Evolutionary conservation across 2,329 filamentous ascomycete species (phyloP).

Genomic region (Allantophomopsis cytisporea): DNA sequence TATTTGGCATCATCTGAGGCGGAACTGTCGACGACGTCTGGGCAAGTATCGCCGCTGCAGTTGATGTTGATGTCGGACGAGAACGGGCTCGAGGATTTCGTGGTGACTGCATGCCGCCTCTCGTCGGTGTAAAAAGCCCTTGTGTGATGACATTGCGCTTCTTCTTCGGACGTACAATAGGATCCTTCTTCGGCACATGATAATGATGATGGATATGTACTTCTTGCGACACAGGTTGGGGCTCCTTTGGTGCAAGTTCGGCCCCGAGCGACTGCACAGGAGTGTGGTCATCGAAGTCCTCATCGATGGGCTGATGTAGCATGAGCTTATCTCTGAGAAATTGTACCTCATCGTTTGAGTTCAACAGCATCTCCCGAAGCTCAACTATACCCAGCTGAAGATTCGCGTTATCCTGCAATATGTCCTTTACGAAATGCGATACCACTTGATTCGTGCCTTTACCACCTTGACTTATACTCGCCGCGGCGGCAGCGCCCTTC

Average conservation of each 20-base stretch:
- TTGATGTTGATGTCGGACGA: constrained; percentile 24
- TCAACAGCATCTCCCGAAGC: constrained; percentile 77
- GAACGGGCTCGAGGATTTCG: constrained; percentile 24
- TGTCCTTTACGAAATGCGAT: constrained; percentile 92
- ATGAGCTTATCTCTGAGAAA: constrained; percentile 68
- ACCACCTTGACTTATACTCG: constrained; percentile 46
- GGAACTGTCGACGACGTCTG: constrained; percentile 36
- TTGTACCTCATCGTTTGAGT: constrained; percentile 90
- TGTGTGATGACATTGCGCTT: constrained; percentile 52
- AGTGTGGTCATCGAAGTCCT: constrained; percentile 19
- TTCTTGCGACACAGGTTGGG: constrained; percentile 45
- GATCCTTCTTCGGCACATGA: constrained; percentile 53
- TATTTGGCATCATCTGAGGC: constrained; percentile 27
- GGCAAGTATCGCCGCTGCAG: constrained; percentile 25
- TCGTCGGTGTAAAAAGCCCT: constrained; percentile 43
- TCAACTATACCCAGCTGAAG: constrained; percentile 87
- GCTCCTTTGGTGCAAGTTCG: constrained; percentile 46
- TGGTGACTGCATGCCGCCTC: constrained; percentile 17
- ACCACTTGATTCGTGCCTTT: constrained; percentile 57
- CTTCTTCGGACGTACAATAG: constrained; percentile 54
- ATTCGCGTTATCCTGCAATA: constrained; percentile 89
- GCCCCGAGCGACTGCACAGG: constrained; percentile 47
- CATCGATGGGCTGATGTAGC: constrained; percentile 57
- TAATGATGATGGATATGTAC: constrained; percentile 94
- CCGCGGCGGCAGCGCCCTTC: constrained; percentile 63